Evolutionary conservation across 768 basidiomycete genomes (phyloP), one percentile per base, ranked within the genome.

Genomic region (Serpula lacrymans): DNA sequence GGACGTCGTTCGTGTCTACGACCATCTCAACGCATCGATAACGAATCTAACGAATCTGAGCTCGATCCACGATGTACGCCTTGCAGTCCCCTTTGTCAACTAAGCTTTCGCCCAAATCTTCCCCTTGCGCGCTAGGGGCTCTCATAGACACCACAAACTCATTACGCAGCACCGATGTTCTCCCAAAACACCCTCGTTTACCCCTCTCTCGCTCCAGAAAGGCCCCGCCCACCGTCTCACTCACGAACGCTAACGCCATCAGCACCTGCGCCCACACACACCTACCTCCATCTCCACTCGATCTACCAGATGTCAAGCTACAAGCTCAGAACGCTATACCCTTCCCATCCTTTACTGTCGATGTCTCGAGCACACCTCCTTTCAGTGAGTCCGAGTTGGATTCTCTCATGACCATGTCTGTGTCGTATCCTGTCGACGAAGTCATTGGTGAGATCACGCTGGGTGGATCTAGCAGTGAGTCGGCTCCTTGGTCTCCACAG

Each of bases 161-260:
- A n/a, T n/a, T n/a, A n/a, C n/a, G n/a, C n/a, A n/a, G n/a, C n/a
- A n/a, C n/a, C n/a, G n/a, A n/a, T n/a, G n/a, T n/a, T n/a, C n/a
- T n/a, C n/a, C n/a, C n/a, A n/a, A n/a, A n/a, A n/a, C n/a, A 43
- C 42, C 41, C 16, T 41, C 42, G 29, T 42, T 14, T 50, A 53
- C n/a, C 47, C 42, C 14, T 64, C 54, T 35, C 42, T 33, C 29
- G 41, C 56, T n/a, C 42, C 9, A 47, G 33, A 42, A 69, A 69
- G 39, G 65, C 65, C 8, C 56, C 58, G 4, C 64, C 68, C 5
- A 69, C 68, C 1, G 59, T 69, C 18, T 68, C 60, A 5, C 48
- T 69, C 33, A 63, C 68, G 20, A 56, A 50, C 42, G 41, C 57
- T 6, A 54, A 52, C 33, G 65, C 59, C 17, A 58, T 55, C 26